Conservation (phyloP, 208 protist genomes). For the Borovskyia barvae region DNA sequence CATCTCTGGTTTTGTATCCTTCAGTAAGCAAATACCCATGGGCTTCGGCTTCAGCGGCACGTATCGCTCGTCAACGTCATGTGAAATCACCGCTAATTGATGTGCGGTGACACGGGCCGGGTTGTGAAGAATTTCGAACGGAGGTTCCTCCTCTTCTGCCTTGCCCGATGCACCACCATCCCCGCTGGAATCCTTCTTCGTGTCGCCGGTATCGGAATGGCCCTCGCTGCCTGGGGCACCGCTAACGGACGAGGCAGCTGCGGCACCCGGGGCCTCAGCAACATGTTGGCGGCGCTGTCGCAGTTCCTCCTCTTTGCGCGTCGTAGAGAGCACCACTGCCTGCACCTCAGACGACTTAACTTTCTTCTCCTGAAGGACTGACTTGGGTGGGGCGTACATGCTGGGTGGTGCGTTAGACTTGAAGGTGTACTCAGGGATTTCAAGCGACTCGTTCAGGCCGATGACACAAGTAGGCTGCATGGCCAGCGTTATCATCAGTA, state of each 20-base stretch:
- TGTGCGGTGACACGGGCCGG: slow-evolving; percentile 74
- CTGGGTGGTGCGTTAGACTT: slow-evolving; percentile 91
- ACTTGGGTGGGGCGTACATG: slow-evolving; percentile 91
- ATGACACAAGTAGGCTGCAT: slow-evolving; percentile 98
- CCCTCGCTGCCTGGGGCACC: neutral
- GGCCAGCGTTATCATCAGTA: slow-evolving; percentile 96
- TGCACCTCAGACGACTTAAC: slow-evolving; percentile 54
- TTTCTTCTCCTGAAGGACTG: slow-evolving; percentile 85
- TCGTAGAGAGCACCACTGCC: slow-evolving; percentile 86
- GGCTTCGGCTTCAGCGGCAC: slow-evolving; percentile 66
- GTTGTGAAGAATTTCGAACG: slow-evolving; percentile 70
- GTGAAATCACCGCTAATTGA: slow-evolving; percentile 67
- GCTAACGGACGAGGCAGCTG: neutral
- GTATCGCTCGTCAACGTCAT: slow-evolving; percentile 73
- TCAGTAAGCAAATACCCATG: slow-evolving; percentile 76
- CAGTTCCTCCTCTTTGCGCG: slow-evolving; percentile 82
- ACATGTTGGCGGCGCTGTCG: slow-evolving; percentile 48
- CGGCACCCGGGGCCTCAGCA: slow-evolving; percentile 3
- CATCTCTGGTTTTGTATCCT: slow-evolving; percentile 63
- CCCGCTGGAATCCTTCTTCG: slow-evolving; percentile 9
- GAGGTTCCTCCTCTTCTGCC: slow-evolving; percentile 45
- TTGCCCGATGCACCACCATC: neutral
- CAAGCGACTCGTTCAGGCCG: slow-evolving; percentile 96
- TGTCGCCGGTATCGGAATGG: neutral
- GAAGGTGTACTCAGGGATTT: slow-evolving; percentile 94